Evolutionary conservation across 108 stramenopile genomes (phyloP).

Genomic region (Pseudonitzschia multistriata): DNA sequence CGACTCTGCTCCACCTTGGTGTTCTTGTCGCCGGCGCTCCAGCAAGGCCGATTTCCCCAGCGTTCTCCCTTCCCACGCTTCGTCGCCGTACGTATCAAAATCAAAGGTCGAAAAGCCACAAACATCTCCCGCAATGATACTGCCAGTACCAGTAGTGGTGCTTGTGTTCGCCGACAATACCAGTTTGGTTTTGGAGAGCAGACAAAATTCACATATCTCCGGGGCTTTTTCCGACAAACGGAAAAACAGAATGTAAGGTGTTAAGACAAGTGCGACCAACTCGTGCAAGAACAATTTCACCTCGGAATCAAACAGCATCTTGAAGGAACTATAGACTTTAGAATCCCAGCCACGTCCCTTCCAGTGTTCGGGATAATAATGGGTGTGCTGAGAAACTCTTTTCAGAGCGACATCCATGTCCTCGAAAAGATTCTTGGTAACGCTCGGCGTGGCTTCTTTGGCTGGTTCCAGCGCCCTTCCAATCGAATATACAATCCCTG

Average conservation of each 20-base stretch:
- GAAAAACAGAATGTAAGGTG: conserved; percentile 86
- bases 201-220: conserved; percentile 79
- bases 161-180: neutral
- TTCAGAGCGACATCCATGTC: conserved; percentile 73
- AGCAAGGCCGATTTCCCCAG: conserved; percentile 24
- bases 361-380: conserved; percentile 90
- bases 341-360: conserved; percentile 64
- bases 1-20: conserved; percentile 8
- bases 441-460: conserved; percentile 48
- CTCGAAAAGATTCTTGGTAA: conserved; percentile 51
- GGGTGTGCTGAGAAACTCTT: conserved; percentile 79
- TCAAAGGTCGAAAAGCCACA: conserved; percentile 92
- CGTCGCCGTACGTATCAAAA: conserved; percentile 82
- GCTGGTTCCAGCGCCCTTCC: conserved; percentile 75
- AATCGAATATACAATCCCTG: conserved; percentile 78
- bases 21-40: neutral
- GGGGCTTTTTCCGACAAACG: conserved; percentile 85
- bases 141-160: neutral
- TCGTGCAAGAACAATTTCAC: conserved; percentile 74
- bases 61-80: conserved; percentile 67
- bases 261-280: conserved; percentile 77
- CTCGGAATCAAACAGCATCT: conserved; percentile 83
- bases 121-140: conserved; percentile 76
- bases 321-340: conserved; percentile 62
- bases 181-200: conserved; percentile 72